These are phyloP conservation scores for Clarkia xantiana DNA, from an alignment of 345 rosid genomes.

Conservation along the genomic window DNA sequence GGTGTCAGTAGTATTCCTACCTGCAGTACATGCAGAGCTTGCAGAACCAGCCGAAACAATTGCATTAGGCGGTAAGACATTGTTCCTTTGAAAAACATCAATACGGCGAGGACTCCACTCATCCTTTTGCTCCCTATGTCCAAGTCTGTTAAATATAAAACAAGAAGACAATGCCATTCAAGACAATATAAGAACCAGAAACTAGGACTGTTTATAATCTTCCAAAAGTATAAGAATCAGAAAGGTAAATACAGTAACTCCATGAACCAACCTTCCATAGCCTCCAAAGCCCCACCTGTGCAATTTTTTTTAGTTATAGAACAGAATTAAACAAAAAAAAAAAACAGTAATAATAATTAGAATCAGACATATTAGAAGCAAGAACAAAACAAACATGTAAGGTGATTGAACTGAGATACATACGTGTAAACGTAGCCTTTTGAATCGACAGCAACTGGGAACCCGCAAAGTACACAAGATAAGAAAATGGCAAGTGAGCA, in stretches of 20 bases:
- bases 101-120: conserved; percentile 93
- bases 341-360: conserved; percentile 9
- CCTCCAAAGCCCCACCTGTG: conserved; percentile 98
- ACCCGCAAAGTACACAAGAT: conserved; percentile 12
- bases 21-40: conserved; percentile 94
- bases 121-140: conserved; percentile 97
- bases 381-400: conserved; percentile 1
- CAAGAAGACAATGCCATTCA: conserved; percentile 1
- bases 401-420: conserved; percentile 15
- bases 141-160: conserved; percentile 46
- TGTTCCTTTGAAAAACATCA: conserved; percentile 59
- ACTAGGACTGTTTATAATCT: background rate
- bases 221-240: background rate
- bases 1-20: conserved; percentile 12
- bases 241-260: background rate
- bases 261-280: conserved; percentile 75
- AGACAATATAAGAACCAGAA: background rate
- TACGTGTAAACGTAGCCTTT: conserved; percentile 93
- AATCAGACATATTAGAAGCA: conserved; percentile 3
- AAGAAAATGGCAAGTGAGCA: background rate
- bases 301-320: too few species aligned
- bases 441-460: conserved; percentile 78
- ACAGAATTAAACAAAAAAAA: too few species aligned
- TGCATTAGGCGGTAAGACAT: conserved; percentile 67
- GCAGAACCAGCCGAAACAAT: conserved; percentile 72